These are phyloP conservation scores for Pholiota microspora DNA, from an alignment of 768 basidiomycete species.

Conservation along the genomic window DNA sequence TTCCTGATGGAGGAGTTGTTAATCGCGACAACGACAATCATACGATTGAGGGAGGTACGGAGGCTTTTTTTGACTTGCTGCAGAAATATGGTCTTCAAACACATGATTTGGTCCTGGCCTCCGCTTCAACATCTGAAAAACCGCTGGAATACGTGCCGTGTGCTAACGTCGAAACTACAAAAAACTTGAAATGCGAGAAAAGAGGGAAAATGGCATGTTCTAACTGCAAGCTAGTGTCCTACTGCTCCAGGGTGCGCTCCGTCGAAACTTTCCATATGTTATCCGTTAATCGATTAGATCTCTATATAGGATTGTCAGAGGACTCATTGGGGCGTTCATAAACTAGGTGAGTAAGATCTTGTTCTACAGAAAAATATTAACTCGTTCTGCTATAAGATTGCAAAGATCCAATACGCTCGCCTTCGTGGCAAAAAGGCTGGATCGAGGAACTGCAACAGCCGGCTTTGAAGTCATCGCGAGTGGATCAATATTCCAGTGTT, in stretches of 20 bases:
- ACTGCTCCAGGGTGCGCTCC: slow-evolving; percentile 37
- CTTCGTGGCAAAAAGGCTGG: slow-evolving; percentile 24
- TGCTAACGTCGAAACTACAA: slow-evolving; percentile 28
- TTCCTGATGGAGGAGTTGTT: no score
- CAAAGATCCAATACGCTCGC: slow-evolving; percentile 19
- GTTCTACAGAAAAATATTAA: not conserved
- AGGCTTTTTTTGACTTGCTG: not conserved
- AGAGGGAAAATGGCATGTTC: slow-evolving; percentile 28
- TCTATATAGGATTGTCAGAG: slow-evolving; percentile 37
- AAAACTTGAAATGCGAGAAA: slow-evolving; percentile 24
- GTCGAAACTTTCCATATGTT: not conserved
- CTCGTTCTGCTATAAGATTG: slow-evolving; percentile 22
- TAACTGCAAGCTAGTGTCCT: slow-evolving; percentile 38
- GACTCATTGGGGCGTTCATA: slow-evolving; percentile 38
- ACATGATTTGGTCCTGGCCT: not conserved
- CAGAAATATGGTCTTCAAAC: not conserved
- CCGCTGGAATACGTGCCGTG: slow-evolving; percentile 28
- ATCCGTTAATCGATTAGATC: not conserved
- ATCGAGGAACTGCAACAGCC: slow-evolving; percentile 18
- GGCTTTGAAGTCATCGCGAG: no score
- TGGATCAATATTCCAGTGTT: no score
- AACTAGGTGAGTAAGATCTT: slow-evolving; percentile 23
- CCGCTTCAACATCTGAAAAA: not conserved
- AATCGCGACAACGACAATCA: no score
- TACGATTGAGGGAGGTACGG: no score